Evolutionary conservation across 495 filamentous ascomycete species (phyloP).

Genomic region (Xylaria grammica): DNA sequence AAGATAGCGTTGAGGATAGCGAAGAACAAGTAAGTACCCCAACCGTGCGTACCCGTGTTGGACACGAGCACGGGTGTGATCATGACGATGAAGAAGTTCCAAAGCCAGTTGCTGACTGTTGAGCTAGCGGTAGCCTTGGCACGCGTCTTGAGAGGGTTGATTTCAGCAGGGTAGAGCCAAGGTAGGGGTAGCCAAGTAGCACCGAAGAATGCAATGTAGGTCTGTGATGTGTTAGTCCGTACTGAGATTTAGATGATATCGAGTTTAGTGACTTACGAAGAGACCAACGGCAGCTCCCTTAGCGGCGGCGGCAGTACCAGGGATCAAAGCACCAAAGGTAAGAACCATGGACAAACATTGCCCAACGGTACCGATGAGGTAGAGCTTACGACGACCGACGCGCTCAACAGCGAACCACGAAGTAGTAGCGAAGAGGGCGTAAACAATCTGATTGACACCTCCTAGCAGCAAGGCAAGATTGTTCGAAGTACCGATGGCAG

Average conservation of each 20-base stretch:
- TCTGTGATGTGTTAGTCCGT: conserved; percentile 14
- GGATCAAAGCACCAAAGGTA: conserved; percentile 68
- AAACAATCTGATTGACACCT: conserved; percentile 58
- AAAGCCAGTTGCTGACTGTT: conserved; percentile 73
- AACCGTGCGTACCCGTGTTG: conserved; percentile 62
- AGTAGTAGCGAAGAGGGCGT: conserved; percentile 72
- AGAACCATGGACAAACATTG: conserved; percentile 71
- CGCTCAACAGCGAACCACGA: conserved; percentile 78
- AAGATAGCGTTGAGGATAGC: conserved; percentile 66
- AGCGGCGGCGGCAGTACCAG: conserved; percentile 46
- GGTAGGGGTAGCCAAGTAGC: conserved; percentile 69
- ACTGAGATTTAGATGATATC: no score
- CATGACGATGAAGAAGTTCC: conserved; percentile 55
- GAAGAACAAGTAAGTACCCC: conserved; percentile 75
- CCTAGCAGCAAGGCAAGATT: conserved; percentile 35
- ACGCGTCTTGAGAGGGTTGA: conserved; percentile 69
- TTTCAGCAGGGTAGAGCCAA: conserved; percentile 51
- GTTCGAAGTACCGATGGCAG: conserved; percentile 27
- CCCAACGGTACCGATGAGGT: conserved; percentile 63
- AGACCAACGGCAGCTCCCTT: conserved; percentile 56
- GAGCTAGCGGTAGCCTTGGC: conserved; percentile 70
- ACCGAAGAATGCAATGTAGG: conserved; percentile 58
- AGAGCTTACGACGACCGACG: conserved; percentile 68
- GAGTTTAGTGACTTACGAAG: conserved; percentile 49
- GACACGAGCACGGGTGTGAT: conserved; percentile 72